phyloP scores from a whole-genome alignment of 768 basidiomycete genomes.

The Obba rivulosa region DNA sequence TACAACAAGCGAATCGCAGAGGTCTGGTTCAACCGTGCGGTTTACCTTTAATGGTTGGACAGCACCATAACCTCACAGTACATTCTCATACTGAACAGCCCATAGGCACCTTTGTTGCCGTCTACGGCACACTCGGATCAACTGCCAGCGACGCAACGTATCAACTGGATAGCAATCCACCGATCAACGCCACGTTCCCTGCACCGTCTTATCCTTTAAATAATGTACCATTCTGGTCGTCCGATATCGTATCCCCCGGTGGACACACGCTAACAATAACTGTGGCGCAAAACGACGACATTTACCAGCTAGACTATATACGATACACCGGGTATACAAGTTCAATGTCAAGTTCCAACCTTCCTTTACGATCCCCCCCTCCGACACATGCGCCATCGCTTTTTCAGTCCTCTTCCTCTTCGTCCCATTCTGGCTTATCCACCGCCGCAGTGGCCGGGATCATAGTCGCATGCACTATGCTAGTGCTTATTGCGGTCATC shows the following conservation, averaged over 20 bases:
- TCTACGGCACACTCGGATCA: no score
- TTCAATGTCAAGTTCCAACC: background rate
- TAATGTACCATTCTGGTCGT: slow-evolving; percentile 11
- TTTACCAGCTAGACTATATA: slow-evolving; percentile 10
- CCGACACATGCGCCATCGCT: background rate
- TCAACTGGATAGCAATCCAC: no score
- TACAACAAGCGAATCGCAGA: no score
- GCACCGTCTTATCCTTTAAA: no score
- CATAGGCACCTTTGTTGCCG: no score
- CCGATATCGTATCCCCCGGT: slow-evolving; percentile 2
- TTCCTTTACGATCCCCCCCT: background rate
- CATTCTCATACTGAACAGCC: no score
- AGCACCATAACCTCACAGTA: no score
- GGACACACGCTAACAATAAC: slow-evolving; percentile 10
- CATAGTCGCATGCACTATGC: background rate
- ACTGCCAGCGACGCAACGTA: no score
- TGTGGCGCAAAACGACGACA: background rate
- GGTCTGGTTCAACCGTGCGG: no score
- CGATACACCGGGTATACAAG: slow-evolving; percentile 5
- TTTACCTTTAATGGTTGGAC: no score
- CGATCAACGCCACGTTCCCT: no score
- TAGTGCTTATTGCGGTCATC: background rate
- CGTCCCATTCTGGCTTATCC: background rate
- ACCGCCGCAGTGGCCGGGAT: slow-evolving; percentile 9
- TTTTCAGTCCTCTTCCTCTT: background rate